Conservation (phyloP, 106 monocot genomes). For the Platanthera zijinensis region DNA sequence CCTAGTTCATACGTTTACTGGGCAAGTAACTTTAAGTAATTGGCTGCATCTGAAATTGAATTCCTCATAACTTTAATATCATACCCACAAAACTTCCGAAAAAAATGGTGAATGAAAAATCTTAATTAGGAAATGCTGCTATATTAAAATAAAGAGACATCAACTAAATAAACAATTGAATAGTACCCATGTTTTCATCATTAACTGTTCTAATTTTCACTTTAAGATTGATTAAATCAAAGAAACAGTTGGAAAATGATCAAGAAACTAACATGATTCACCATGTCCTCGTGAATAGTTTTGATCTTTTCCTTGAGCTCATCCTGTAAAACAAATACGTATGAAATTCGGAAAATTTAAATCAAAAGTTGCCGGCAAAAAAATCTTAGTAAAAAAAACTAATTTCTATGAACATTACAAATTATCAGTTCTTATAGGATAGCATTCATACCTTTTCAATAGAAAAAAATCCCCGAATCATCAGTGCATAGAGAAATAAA, state of each 20-base stretch:
- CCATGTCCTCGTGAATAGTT: slow-evolving; percentile 49
- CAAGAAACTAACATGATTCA: slow-evolving; percentile 51
- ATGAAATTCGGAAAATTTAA: background rate
- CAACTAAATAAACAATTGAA: too few relatives aligned
- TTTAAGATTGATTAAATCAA: background rate
- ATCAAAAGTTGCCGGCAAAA: background rate
- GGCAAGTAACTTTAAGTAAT: too few relatives aligned
- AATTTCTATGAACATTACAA: background rate
- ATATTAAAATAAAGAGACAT: background rate
- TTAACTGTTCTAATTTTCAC: too few relatives aligned
- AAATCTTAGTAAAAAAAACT: background rate
- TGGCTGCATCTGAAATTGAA: background rate
- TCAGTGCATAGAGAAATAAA: background rate
- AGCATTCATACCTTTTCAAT: background rate
- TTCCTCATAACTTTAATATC: background rate
- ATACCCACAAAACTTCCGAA: background rate
- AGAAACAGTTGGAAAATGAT: background rate
- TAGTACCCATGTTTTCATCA: too few relatives aligned
- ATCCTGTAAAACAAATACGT: slow-evolving; percentile 32
- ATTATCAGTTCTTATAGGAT: background rate
- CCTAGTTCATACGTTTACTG: too few relatives aligned
- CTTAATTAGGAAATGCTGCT: background rate
- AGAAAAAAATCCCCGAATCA: background rate
- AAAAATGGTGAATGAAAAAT: background rate
- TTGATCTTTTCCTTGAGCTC: slow-evolving; percentile 47